Percentiles rank a stretch among this genome's conserved stretches.
Conservation (phyloP, 306 rosid species). For the Gastrolobium villosum region DNA sequence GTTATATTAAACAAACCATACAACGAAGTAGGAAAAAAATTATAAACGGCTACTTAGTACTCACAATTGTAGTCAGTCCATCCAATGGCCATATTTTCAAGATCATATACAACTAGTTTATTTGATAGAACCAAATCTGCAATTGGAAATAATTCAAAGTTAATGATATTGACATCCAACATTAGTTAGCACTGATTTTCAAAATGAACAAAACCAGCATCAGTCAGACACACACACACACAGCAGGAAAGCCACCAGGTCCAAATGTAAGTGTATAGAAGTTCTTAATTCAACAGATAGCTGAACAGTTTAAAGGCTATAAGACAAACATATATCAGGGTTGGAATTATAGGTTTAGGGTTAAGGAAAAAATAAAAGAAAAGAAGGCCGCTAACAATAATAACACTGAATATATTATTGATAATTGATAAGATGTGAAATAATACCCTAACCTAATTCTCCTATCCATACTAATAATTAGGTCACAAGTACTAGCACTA, state of each 20-base stretch:
- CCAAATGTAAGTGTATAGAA: background rate
- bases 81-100: slow-evolving; percentile 73
- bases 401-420: slow-evolving; percentile 2
- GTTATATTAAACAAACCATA: slow-evolving; percentile 26
- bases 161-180: slow-evolving; percentile 26
- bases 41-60: slow-evolving; percentile 51
- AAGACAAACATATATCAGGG: slow-evolving; percentile 22
- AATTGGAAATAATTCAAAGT: slow-evolving; percentile 45
- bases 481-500: background rate
- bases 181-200: slow-evolving; percentile 3
- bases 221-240: slow-evolving; percentile 3
- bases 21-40: slow-evolving; percentile 22
- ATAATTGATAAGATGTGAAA: slow-evolving; percentile 12
- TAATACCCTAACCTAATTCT: slow-evolving; percentile 1
- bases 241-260: slow-evolving; percentile 5
- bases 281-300: slow-evolving; percentile 21
- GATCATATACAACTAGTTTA: slow-evolving; percentile 77
- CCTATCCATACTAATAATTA: background rate
- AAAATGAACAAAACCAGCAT: slow-evolving; percentile 26
- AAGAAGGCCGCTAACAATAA: background rate
- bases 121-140: slow-evolving; percentile 87
- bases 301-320: background rate
- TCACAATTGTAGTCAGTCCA: slow-evolving; percentile 86
- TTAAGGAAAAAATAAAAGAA: slow-evolving; percentile 13
- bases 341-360: background rate